Conservation (phyloP, 1,139 yeast genomes). For the Saccharomycopsis crataegensis region DNA sequence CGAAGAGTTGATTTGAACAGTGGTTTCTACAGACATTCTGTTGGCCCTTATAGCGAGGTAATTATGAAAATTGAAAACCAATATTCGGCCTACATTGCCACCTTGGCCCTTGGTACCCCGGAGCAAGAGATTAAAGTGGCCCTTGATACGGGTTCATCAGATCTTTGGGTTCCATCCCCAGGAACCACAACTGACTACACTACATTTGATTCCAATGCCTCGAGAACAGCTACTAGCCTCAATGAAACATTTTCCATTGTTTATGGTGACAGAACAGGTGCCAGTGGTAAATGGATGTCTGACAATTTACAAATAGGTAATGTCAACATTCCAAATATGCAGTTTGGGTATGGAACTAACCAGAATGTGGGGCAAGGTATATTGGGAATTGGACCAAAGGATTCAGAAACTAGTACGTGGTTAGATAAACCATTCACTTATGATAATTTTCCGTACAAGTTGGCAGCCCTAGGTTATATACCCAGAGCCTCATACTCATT, state of each 20-base stretch:
- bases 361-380: slow-evolving; percentile 16
- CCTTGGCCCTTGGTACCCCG: slow-evolving; percentile 40
- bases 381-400: slow-evolving; percentile 18
- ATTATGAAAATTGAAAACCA: slow-evolving; percentile 2
- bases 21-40: not conserved
- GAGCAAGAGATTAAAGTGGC: slow-evolving; percentile 35
- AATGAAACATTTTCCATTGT: slow-evolving; percentile 16
- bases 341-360: slow-evolving; percentile 18
- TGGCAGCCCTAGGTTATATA: slow-evolving; percentile 40
- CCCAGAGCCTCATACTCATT: slow-evolving; percentile 35
- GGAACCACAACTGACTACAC: slow-evolving; percentile 38
- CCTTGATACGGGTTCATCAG: slow-evolving; percentile 16
- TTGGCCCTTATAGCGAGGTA: not conserved
- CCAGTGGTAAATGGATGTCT: slow-evolving; percentile 18
- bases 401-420: slow-evolving; percentile 21
- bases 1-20: not conserved
- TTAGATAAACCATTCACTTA: slow-evolving; percentile 23
- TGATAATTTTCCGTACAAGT: slow-evolving; percentile 38
- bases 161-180: slow-evolving; percentile 11
- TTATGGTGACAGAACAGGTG: slow-evolving; percentile 16
- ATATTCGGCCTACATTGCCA: slow-evolving; percentile 26
- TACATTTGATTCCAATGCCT: slow-evolving; percentile 28
- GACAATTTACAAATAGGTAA: slow-evolving; percentile 15
- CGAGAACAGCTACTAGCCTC: not conserved
- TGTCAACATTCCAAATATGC: slow-evolving; percentile 21